Conservation (phyloP, 2,329 filamentous ascomycete genomes). For the Pseudocercospora eumusae region DNA sequence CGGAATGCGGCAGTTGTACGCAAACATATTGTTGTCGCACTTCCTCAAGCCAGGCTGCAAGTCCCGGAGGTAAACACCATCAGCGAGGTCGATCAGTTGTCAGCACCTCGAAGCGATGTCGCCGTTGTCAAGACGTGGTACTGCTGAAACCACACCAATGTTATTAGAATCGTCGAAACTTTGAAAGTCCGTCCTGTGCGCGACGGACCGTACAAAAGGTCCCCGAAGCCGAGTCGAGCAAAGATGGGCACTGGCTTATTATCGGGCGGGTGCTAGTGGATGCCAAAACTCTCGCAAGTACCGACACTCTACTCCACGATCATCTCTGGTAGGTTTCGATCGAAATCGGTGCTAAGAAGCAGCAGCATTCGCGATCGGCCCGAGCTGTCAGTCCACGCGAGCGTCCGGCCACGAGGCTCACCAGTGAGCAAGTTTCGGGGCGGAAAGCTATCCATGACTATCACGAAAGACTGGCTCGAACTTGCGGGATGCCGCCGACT, state of each 20-base stretch:
- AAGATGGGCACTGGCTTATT: neutral
- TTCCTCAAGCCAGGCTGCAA: neutral
- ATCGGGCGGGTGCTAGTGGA: conserved; percentile 1
- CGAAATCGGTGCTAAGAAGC: neutral
- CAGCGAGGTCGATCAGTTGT: neutral
- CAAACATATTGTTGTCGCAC: neutral
- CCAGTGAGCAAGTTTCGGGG: neutral
- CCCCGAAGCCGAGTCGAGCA: neutral
- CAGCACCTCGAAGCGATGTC: neutral
- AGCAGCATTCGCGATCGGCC: neutral
- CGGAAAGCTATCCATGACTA: neutral
- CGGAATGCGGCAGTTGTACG: neutral
- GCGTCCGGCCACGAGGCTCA: neutral
- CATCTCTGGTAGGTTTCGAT: conserved; percentile 1
- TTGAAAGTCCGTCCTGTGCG: neutral
- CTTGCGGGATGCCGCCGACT: neutral
- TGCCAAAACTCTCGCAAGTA: neutral
- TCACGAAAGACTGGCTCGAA: neutral
- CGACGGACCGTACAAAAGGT: neutral
- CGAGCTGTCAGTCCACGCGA: neutral
- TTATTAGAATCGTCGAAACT: neutral
- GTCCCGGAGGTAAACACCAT: neutral
- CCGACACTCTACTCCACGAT: neutral
- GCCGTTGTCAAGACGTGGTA: neutral
- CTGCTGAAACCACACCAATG: neutral